Base-by-base conservation (phyloP, 2,329 filamentous ascomycete genomes). In the Aspergillus thermomutatus region DNA sequence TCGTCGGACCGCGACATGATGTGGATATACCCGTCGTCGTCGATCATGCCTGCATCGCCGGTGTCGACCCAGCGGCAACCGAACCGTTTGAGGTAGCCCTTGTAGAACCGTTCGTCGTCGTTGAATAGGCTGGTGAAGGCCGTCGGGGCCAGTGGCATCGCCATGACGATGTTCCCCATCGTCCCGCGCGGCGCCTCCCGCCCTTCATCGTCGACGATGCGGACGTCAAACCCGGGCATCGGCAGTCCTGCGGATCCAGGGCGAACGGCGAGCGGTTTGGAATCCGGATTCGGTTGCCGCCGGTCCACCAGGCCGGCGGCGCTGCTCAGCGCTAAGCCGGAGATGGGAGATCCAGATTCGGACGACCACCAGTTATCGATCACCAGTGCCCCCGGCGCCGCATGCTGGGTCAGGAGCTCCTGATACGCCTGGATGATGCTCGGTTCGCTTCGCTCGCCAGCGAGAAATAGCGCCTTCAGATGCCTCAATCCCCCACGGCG, bases 81-180 rank as follows among this genome's bases (percentile, higher is more conserved):
- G 68, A 97, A 97, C 14, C 92, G 81, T 73, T 89, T 89, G 62
- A 96, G 75, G 66, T 97, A 97, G 1, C 91, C 86, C 60, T 84
- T 87, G 73, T 92, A 95, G 71, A 96, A 96, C 34, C 92, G 80
- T 60, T 90, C 88, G 48, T 92, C 89, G 60, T 97, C 92, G 52
- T 88, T 79, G 89, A 92, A 97, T 1, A 97, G 79, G 1, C 87
- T 92, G 0, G 91, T 88, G 67, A 97, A 92, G 0, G 88, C 92
- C 0, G 91, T 94, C 0, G 92, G 93, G 0, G 90, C 91, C 27
- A 97, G 79, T 0, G 93, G 93, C 54, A 91, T 82, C 0, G 80
- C 88, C 52, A 97, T 80, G 9, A 97, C 92, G 59, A 97, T 94
- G 70, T 97, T 97, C 0, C 92, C 93, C 90, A 95, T 96, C 23